Evolutionary conservation across 2,329 filamentous ascomycete species (phyloP), one percentile per base, ranked within the genome.

Genomic region (Claviceps africana): DNA sequence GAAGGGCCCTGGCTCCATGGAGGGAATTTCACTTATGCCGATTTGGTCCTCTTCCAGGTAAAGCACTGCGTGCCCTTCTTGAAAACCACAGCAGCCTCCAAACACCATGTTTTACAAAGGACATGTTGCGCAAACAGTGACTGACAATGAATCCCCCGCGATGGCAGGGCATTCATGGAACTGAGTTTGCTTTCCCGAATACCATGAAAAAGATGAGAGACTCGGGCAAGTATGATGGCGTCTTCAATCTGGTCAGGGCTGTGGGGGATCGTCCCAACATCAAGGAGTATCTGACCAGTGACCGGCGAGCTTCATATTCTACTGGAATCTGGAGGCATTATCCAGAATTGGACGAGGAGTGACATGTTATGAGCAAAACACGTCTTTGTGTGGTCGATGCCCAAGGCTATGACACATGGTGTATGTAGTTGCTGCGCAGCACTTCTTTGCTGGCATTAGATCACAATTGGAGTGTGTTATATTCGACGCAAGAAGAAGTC

Each of bases 31-130:
- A 86, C 80, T 0, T 87, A 85, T 64, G 86, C 85, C 15, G 86
- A 91, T 62, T 70, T 85, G 48, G 82, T 85, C 2, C 62, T 89
- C 1, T 90, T 84, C 71, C 85, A 88, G 67, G 81, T 83, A 55
- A 47, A n/a, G 9, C n/a, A 6, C 30, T 11, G n/a, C n/a, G n/a
- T n/a, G n/a, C n/a, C n/a, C n/a, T n/a, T n/a, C n/a, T n/a, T n/a
- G n/a, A n/a, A n/a, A n/a, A n/a, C n/a, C n/a, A n/a, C n/a, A n/a
- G n/a, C n/a, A n/a, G n/a, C n/a, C n/a, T n/a, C n/a, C n/a, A n/a
- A n/a, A n/a, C n/a, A n/a, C n/a, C n/a, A n/a, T n/a, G n/a, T n/a
- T n/a, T n/a, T n/a, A n/a, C n/a, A n/a, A n/a, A n/a, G n/a, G n/a
- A n/a, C n/a, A n/a, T n/a, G n/a, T n/a, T n/a, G n/a, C n/a, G n/a